Base-by-base conservation (phyloP, 2,329 filamentous ascomycete species). In the Penicillium sp. region DNA sequence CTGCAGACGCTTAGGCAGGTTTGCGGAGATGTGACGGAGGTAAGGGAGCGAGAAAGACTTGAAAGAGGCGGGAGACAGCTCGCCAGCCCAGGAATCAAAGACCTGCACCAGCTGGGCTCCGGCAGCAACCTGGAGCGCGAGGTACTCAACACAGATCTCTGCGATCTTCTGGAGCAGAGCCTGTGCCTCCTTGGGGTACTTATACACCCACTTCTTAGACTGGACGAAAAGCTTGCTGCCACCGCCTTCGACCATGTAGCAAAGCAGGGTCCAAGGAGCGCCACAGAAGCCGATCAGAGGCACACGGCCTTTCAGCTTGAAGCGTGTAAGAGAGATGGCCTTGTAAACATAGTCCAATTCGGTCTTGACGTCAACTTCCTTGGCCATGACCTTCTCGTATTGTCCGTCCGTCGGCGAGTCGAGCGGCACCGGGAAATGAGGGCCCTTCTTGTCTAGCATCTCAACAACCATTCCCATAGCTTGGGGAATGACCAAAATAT, bases 231-330 rank as follows among this genome's bases (percentile, higher is more conserved):
- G 81, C 79, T 97, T 97, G 64, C 89, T 95, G 41, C 94, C 94
- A 45, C 94, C 94, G 14, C 94, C 94, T 76, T 99, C 94, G 16
- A 97, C 91, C 94, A 99, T 99, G 79, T 99, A 99, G 79, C 93
- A 96, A 68, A 99, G 83, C 55, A 99, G 76, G 2, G 94, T 99
- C 91, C 94, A 99, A 1, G 94, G 94, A 7, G 94, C 92, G 50
- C 94, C 94, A 67, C 92, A 97, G 79, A 99, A 99, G 34, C 94
- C 94, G 71, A 96, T 95, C 61, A 99, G 77, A 5, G 94, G 94
- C 31, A 99, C 94, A 43, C 92, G 83, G 1, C 94, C 94, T 45
- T 87, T 82, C 48, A 99, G 78, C 80, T 96, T 97, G 72, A 90
- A 83, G 63, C 94, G 83, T 24, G 94, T 97, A 67, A 97, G 74